Evolutionary conservation across 164 flowering plant genomes (phyloP).

Genomic region (Aristolochia contorta): DNA sequence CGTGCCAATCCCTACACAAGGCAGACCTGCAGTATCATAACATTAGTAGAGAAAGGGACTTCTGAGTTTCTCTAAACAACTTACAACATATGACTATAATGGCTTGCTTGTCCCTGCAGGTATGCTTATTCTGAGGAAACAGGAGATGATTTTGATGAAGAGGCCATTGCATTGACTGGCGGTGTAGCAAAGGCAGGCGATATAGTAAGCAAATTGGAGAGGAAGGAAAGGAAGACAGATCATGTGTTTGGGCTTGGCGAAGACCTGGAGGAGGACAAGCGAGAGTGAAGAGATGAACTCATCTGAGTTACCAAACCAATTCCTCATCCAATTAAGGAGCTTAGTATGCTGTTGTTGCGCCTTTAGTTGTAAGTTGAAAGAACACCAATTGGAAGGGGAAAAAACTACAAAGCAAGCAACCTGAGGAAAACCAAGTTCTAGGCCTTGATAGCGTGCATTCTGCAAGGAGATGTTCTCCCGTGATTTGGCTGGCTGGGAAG

Average conservation of each 20-base stretch:
- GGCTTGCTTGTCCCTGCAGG: conserved; percentile 12
- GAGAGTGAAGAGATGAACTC: conserved; percentile 15
- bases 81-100: no score
- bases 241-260: conserved; percentile 32
- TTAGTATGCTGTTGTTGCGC: no score
- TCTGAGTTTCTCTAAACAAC: no score
- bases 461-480: no score
- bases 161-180: conserved; percentile 38
- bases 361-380: no score
- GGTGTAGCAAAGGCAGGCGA: conserved; percentile 28
- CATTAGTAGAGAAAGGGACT: no score
- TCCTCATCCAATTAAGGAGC: not conserved
- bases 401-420: not conserved
- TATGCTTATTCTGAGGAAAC: conserved; percentile 60
- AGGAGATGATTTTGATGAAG: conserved; percentile 63
- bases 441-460: no score
- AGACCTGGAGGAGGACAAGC: conserved; percentile 44
- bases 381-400: not conserved
- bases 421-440: not conserved
- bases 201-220: conserved; percentile 25
- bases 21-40: no score
- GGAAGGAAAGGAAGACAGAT: conserved; percentile 31
- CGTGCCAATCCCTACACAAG: no score
- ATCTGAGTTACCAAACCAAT: not conserved
- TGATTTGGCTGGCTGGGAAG: no score